Conservation (phyloP, 495 filamentous ascomycete species). For the Penicillium cinerascens region DNA sequence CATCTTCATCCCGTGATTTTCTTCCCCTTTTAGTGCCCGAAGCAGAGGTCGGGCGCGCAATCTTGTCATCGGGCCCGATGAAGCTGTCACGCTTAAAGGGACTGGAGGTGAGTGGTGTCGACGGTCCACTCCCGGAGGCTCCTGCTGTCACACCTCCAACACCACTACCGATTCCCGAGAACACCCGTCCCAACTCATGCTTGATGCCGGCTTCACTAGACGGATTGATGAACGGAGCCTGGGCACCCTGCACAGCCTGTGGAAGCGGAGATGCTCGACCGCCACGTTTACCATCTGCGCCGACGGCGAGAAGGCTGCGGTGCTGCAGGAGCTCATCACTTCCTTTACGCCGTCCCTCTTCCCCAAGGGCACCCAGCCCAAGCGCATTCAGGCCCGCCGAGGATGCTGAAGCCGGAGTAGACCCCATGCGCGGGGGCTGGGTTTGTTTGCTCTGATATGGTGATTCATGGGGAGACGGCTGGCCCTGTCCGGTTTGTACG, state of each 20-base stretch:
- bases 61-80: slow-evolving; percentile 30
- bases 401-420: slow-evolving; percentile 15
- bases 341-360: slow-evolving; percentile 49
- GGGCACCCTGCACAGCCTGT: slow-evolving; percentile 88
- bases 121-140: slow-evolving; percentile 48
- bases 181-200: slow-evolving; percentile 87
- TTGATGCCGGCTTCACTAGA: slow-evolving; percentile 81
- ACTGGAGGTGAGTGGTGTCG: slow-evolving; percentile 55
- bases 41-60: slow-evolving; percentile 47
- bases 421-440: slow-evolving; percentile 28
- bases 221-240: slow-evolving; percentile 70
- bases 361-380: slow-evolving; percentile 25
- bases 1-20: slow-evolving; percentile 52
- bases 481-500: slow-evolving; percentile 33
- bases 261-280: slow-evolving; percentile 73
- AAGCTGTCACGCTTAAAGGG: slow-evolving; percentile 50
- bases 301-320: slow-evolving; percentile 43
- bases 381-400: slow-evolving; percentile 24
- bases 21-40: slow-evolving; percentile 52
- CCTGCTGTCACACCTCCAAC: slow-evolving; percentile 61
- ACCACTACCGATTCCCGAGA: slow-evolving; percentile 85
- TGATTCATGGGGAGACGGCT: slow-evolving; percentile 34
- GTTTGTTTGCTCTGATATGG: slow-evolving; percentile 34
- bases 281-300: slow-evolving; percentile 43
- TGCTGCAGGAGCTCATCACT: slow-evolving; percentile 54